Evolutionary conservation across 352 stramenopile species (phyloP), one percentile per base, ranked within the genome.

Genomic region (Saprolegnia parasitica): DNA sequence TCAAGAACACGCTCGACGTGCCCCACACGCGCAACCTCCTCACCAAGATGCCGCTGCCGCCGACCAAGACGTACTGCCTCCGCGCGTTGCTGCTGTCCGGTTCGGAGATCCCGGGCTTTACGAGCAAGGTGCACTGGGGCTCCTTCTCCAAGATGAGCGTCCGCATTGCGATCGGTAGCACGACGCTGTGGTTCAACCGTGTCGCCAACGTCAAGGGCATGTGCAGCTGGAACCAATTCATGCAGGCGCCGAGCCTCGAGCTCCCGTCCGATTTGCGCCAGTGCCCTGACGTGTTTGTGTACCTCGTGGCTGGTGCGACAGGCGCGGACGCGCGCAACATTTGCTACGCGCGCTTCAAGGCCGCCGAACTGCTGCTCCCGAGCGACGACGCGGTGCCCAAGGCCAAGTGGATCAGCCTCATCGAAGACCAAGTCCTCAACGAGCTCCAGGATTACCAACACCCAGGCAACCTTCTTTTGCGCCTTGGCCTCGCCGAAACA

Each of bases 371-470:
- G 52, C 18, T 65, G 16, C 3, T 49, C 35, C 54, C 1, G 6
- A 56, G 21, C 20, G 21, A 20, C 54, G 76, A 72, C 56, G 75
- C 80, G 26, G 63, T 79, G 5, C 32, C 72, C 15, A 45, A 61
- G 21, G 73, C 86, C 35, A 60, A 87, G 40, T 96, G 89, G 89
- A 68, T 94, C 46, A 78, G 73, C 0, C 72, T 96, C 0, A 77
- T 78, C 15, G 84, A 95, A 77, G 89, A 96, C 66, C 77, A 83
- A 21, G 85, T 89, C 0, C 71, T 95, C 32, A 77, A 96, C 71
- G 81, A 91, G 32, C 73, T 96, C 0, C 76, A 89, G 49, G 84
- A 94, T 65, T 80, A 90, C 54, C 80, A 91, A n/a, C 91, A 94
- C 64, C 87, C 83, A 0, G 89, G 88, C 21, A 94, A 89, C 45